phyloP scores from a whole-genome alignment of 352 stramenopile species.

The Phytophthora idaei region DNA sequence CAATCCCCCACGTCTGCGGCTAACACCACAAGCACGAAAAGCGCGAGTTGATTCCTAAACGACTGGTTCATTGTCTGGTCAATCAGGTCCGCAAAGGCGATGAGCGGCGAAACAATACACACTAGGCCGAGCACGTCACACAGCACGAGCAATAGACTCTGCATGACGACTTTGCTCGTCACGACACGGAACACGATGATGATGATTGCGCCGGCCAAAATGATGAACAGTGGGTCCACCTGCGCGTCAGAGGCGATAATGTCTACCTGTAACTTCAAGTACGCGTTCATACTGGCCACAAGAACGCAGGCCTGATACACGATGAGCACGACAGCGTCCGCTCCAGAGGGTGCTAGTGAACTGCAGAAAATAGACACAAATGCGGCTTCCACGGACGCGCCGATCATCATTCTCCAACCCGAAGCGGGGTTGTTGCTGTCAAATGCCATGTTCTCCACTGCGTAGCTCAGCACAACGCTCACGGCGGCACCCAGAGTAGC shows the following conservation, averaged over 20 bases:
- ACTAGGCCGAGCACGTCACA: conserved; percentile 50
- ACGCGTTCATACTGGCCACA: conserved; percentile 57
- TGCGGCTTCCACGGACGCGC: conserved; percentile 31
- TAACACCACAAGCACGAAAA: conserved; percentile 55
- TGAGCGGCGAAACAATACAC: conserved; percentile 46
- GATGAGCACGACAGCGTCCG: conserved; percentile 46
- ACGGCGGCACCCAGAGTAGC: conserved; percentile 20
- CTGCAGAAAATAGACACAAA: conserved; percentile 44
- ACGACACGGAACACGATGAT: conserved; percentile 54
- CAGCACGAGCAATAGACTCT: conserved; percentile 47
- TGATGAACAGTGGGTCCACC: conserved; percentile 53
- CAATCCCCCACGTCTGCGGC: conserved; percentile 49
- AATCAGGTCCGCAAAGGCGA: conserved; percentile 51
- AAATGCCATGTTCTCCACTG: conserved; percentile 38
- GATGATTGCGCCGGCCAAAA: conserved; percentile 44
- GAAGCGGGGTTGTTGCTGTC: conserved; percentile 11
- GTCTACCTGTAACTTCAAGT: conserved; percentile 45
- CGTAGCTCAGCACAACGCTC: conserved; percentile 31
- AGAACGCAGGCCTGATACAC: conserved; percentile 56
- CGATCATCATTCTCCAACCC: conserved; percentile 47
- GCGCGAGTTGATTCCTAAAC: conserved; percentile 46
- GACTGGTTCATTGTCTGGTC: conserved; percentile 39
- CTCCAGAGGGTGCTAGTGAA: conserved; percentile 39
- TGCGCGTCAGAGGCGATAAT: conserved; percentile 39
- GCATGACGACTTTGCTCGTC: conserved; percentile 57